Percentiles rank a stretch among this genome's conserved stretches.
Evolutionary conservation across 306 rosid genomes (phyloP).

Genomic region (Quillaja saponaria): DNA sequence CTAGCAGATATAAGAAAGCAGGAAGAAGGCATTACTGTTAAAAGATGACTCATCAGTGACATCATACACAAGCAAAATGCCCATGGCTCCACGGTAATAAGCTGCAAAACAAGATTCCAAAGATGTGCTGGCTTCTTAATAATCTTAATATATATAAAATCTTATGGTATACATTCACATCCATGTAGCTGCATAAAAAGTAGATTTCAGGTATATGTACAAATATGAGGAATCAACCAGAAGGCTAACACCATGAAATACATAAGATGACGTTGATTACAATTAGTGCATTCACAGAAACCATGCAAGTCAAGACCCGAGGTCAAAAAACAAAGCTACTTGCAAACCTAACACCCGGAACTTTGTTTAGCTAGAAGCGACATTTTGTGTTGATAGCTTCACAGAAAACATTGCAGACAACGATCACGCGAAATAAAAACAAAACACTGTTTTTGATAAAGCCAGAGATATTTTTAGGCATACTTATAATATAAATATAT

Average conservation of each 20-base stretch:
- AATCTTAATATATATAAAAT: slow-evolving; percentile 2
- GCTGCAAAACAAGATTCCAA: slow-evolving; percentile 51
- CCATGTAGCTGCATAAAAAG: slow-evolving; percentile 8
- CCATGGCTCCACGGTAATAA: slow-evolving; percentile 99
- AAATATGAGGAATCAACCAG: too few species aligned
- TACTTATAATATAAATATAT: background rate
- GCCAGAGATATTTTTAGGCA: slow-evolving; percentile 15
- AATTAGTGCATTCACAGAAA: too few species aligned
- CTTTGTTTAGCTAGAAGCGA: too few species aligned
- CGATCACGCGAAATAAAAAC: background rate
- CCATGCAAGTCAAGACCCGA: too few species aligned
- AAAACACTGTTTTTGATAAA: slow-evolving; percentile 14
- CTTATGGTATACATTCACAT: background rate
- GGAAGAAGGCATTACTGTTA: slow-evolving; percentile 64
- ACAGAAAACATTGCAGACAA: too few species aligned
- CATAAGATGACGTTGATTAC: too few species aligned
- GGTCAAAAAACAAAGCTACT: too few species aligned
- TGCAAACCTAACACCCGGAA: too few species aligned
- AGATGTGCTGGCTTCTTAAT: slow-evolving; percentile 13
- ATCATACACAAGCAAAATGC: slow-evolving; percentile 94
- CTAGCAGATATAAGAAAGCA: slow-evolving; percentile 15
- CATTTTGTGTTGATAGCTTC: too few species aligned
- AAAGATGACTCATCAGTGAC: slow-evolving; percentile 96
- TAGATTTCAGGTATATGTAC: background rate
- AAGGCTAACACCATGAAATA: too few species aligned